A percentile compares a stretch with the other conserved stretches of the same genome.
These are phyloP conservation scores for Akebia trifoliata DNA, from an alignment of 164 flowering plant species.

Conservation along the genomic window DNA sequence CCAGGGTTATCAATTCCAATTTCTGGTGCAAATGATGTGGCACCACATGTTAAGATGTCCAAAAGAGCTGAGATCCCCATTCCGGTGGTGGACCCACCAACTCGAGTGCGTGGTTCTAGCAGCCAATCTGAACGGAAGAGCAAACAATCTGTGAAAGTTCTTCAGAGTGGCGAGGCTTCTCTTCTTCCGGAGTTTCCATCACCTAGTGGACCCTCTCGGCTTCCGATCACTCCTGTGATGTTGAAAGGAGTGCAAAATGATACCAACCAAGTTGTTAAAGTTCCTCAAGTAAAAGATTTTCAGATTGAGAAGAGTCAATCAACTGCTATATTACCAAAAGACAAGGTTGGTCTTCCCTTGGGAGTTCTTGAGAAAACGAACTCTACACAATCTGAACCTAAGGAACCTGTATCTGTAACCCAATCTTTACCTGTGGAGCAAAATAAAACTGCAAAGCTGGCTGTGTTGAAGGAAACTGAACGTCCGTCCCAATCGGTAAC, in stretches of 20 bases:
- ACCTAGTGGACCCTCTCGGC: conserved; percentile 11
- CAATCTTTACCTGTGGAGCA: conserved; percentile 13
- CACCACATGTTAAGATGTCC: conserved; percentile 64
- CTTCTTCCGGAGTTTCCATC: too few species aligned
- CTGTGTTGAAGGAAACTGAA: conserved; percentile 39
- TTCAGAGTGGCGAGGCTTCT: conserved; percentile 15
- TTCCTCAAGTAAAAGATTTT: conserved; percentile 1
- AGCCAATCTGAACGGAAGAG: conserved; percentile 18
- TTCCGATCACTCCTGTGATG: neutral
- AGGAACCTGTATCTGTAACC: conserved; percentile 4
- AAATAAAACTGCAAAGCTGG: conserved; percentile 34
- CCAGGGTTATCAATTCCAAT: conserved; percentile 69
- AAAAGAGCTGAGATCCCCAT: conserved; percentile 46
- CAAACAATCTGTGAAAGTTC: conserved; percentile 14
- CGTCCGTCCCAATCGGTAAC: neutral
- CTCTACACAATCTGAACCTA: conserved; percentile 20
- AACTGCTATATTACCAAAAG: neutral
- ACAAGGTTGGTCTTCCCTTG: conserved; percentile 1
- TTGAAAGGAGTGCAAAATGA: conserved; percentile 7
- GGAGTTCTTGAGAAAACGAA: neutral
- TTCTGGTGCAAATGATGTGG: conserved; percentile 72
- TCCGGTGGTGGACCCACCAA: conserved; percentile 21
- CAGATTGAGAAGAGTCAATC: conserved; percentile 9
- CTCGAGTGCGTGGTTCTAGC: conserved; percentile 19
- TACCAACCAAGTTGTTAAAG: conserved; percentile 8